These are phyloP conservation scores for Tricholoma matsutake DNA, from an alignment of 768 basidiomycete genomes.

Conservation along the genomic window DNA sequence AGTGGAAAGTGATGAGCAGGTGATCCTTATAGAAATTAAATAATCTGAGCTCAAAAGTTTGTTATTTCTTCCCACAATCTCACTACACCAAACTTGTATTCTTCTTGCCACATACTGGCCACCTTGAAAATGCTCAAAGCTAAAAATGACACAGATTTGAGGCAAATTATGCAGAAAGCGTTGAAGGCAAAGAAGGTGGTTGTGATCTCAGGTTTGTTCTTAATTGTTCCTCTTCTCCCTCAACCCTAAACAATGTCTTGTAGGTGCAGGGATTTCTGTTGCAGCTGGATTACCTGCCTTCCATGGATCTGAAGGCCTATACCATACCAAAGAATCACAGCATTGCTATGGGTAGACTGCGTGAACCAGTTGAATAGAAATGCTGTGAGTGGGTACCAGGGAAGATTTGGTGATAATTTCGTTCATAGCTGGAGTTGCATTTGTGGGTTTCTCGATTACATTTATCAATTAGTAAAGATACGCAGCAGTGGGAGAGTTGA, in stretches of 20 bases:
- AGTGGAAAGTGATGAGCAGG: not conserved
- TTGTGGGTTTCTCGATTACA: no score
- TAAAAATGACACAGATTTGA: not conserved
- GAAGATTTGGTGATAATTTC: no score
- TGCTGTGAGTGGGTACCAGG: no score
- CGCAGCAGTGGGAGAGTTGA: no score
- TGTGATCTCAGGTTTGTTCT: not conserved
- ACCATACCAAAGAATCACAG: not conserved
- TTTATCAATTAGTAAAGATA: no score
- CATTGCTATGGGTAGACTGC: not conserved
- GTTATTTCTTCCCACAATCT: not conserved
- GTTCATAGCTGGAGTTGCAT: no score
- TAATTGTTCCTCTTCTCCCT: not conserved
- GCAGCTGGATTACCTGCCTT: not conserved
- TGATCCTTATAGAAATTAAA: no score
- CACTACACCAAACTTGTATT: no score
- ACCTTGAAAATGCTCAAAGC: not conserved
- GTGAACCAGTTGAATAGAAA: no score
- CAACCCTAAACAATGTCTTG: not conserved
- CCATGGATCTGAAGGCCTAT: not conserved
- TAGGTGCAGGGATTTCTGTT: not conserved
- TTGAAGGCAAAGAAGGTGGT: not conserved
- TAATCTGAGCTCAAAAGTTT: not conserved
- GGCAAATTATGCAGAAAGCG: not conserved
- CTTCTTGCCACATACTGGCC: no score